phyloP scores from a whole-genome alignment of 345 rosid genomes.

The Citrus reticulata region DNA sequence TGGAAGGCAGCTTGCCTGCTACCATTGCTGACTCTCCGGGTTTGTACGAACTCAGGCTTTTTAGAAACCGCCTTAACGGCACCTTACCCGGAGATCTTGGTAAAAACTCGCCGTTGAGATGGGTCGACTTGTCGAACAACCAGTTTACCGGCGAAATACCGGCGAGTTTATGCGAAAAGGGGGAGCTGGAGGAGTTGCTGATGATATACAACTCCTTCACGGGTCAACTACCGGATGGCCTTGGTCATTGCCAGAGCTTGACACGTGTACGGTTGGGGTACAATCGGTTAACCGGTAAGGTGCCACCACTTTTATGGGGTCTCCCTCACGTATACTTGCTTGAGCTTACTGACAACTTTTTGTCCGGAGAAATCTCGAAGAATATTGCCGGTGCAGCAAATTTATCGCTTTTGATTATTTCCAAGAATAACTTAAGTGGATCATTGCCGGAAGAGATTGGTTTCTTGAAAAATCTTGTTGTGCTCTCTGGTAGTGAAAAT shows the following conservation, averaged over 20 bases:
- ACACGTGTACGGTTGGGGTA: conserved; percentile 65
- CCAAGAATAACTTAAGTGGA: conserved; percentile 66
- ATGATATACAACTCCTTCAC: conserved; percentile 63
- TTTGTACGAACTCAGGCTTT: conserved; percentile 79
- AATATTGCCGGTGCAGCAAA: conserved; percentile 59
- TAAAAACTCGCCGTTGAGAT: conserved; percentile 63
- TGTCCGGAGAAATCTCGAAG: conserved; percentile 65
- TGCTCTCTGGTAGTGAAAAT: conserved; percentile 61
- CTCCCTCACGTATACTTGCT: conserved; percentile 74
- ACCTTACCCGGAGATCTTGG: conserved; percentile 71
- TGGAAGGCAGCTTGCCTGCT: conserved; percentile 65
- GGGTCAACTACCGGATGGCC: conserved; percentile 59
- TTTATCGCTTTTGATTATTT: conserved; percentile 58
- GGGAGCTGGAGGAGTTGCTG: conserved; percentile 71
- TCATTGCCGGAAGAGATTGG: conserved; percentile 77
- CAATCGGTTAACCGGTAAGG: conserved; percentile 71
- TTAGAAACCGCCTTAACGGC: conserved; percentile 62
- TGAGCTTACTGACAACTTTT: conserved; percentile 57
- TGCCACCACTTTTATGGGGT: conserved; percentile 85
- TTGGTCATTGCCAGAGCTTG: conserved; percentile 59
- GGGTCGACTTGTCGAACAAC: conserved; percentile 78
- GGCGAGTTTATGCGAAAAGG: conserved; percentile 53
- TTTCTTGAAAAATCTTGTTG: conserved; percentile 41
- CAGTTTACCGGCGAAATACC: conserved; percentile 66
- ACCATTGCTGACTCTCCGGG: conserved; percentile 62